These are phyloP conservation scores for Hawksworthiomyces lignivorus DNA, from an alignment of 2,329 filamentous ascomycete species.

Conservation along the genomic window DNA sequence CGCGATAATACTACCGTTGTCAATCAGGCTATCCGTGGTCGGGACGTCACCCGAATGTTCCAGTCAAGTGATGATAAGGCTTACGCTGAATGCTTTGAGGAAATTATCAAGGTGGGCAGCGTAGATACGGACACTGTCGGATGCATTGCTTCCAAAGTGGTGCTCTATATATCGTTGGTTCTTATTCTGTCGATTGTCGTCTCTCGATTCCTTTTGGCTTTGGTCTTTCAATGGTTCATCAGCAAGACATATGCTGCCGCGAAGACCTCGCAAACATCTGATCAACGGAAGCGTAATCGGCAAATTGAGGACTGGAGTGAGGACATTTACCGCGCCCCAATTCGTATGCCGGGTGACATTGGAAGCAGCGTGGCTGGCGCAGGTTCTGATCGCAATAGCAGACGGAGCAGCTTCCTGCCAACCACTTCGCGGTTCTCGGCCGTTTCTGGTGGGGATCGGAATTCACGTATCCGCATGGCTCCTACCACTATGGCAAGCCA, in stretches of 20 bases:
- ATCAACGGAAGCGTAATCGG: constrained; percentile 75
- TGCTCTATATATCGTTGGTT: constrained; percentile 84
- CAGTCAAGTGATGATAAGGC: constrained; percentile 72
- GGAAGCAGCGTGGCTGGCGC: constrained; percentile 53
- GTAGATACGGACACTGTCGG: constrained; percentile 95
- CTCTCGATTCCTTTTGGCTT: constrained; percentile 78
- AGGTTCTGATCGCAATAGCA: constrained; percentile 61
- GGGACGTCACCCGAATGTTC: constrained; percentile 84
- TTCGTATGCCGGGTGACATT: constrained; percentile 68
- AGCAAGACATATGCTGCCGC: constrained; percentile 74
- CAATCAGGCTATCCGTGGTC: constrained; percentile 63
- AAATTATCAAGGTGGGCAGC: constrained; percentile 92
- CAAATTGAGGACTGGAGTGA: constrained; percentile 98
- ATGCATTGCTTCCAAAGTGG: constrained; percentile 94
- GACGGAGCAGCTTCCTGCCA: constrained; percentile 82
- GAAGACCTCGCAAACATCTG: constrained; percentile 75
- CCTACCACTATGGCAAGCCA: constrained; percentile 97
- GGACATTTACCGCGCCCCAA: constrained; percentile 89
- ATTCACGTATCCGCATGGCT: constrained; percentile 39
- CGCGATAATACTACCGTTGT: constrained; percentile 54
- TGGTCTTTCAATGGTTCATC: constrained; percentile 95
- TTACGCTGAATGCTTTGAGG: constrained; percentile 76
- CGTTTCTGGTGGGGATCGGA: constrained; percentile 69
- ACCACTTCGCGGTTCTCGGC: constrained; percentile 93
- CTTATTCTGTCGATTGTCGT: constrained; percentile 87